Percentiles rank a stretch among this genome's conserved stretches.
These are phyloP conservation scores for Suillus weaverae DNA, from an alignment of 768 basidiomycete species.

Conservation along the genomic window DNA sequence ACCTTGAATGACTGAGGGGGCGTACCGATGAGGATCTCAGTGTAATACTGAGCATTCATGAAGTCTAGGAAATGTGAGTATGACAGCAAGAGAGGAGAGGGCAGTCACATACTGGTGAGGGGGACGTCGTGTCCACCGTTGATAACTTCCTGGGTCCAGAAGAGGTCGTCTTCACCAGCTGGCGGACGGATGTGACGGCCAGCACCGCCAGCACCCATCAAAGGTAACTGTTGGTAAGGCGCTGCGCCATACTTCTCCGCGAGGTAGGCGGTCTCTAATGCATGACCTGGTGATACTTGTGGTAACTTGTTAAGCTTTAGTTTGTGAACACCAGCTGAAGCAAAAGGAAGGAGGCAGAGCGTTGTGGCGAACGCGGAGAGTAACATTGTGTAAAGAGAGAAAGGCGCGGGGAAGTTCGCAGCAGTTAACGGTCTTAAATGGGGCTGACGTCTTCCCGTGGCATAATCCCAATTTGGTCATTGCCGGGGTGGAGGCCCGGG, in stretches of 20 bases:
- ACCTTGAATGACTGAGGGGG: conserved; percentile 93
- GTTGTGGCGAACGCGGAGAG: conserved; percentile 40
- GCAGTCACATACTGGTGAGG: conserved; percentile 70
- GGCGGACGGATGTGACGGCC: conserved; percentile 60
- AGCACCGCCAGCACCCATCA: conserved; percentile 72
- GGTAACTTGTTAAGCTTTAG: conserved; percentile 89
- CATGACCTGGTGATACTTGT: conserved; percentile 56
- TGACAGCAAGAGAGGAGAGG: conserved; percentile 6
- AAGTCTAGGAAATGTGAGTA: conserved; percentile 60
- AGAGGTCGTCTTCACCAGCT: conserved; percentile 57
- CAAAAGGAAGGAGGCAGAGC: conserved; percentile 46
- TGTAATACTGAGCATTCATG: conserved; percentile 97
- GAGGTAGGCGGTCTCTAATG: conserved; percentile 79
- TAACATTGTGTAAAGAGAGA: conserved; percentile 40
- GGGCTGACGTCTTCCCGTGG: conserved; percentile 11
- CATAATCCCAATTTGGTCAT: conserved; percentile 14
- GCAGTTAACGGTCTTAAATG: conserved; percentile 25
- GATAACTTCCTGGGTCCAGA: conserved; percentile 75
- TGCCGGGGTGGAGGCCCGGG: conserved; percentile 12
- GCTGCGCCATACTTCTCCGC: conserved; percentile 86
- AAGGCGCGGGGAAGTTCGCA: conserved; percentile 13
- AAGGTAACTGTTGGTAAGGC: conserved; percentile 52
- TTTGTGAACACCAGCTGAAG: conserved; percentile 65
- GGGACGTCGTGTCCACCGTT: conserved; percentile 86
- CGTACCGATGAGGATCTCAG: conserved; percentile 79